These are phyloP conservation scores for Bruguiera gymnorhiza DNA, from an alignment of 345 rosid species.

Conservation along the genomic window DNA sequence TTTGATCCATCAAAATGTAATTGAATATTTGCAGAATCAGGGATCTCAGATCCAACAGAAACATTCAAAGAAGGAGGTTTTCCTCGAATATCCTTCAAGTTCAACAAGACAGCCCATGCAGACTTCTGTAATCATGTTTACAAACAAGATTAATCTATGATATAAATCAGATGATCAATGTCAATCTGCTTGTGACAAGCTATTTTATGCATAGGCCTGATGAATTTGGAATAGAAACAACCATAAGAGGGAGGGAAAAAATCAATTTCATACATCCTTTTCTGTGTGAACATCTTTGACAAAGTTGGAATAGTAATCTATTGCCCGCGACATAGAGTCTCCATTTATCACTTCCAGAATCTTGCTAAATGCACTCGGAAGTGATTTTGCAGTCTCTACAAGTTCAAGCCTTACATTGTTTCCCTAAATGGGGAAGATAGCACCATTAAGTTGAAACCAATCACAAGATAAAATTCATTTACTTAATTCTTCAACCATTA, in stretches of 20 bases:
- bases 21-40: slow-evolving; percentile 40
- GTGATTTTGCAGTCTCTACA: slow-evolving; percentile 81
- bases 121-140: slow-evolving; percentile 57
- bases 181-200: neutral
- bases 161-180: slow-evolving; percentile 1
- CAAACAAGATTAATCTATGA: slow-evolving; percentile 13
- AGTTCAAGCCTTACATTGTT: slow-evolving; percentile 86
- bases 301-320: slow-evolving; percentile 76
- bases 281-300: slow-evolving; percentile 81
- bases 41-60: slow-evolving; percentile 47
- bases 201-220: too few species aligned
- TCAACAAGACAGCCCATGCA: slow-evolving; percentile 41
- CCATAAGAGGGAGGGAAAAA: neutral
- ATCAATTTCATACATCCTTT: slow-evolving; percentile 62
- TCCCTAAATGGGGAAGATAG: slow-evolving; percentile 49
- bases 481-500: slow-evolving; percentile 15
- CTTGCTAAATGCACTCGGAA: slow-evolving; percentile 68
- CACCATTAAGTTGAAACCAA: slow-evolving; percentile 1
- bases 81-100: slow-evolving; percentile 66
- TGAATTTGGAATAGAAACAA: neutral
- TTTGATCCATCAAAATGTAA: slow-evolving; percentile 37
- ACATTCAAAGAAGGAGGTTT: slow-evolving; percentile 73
- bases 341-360: slow-evolving; percentile 73
- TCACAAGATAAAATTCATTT: slow-evolving; percentile 14
- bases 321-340: slow-evolving; percentile 62